Evolutionary conservation across 306 rosid genomes (phyloP).

Genomic region (Pyrus betulifolia): DNA sequence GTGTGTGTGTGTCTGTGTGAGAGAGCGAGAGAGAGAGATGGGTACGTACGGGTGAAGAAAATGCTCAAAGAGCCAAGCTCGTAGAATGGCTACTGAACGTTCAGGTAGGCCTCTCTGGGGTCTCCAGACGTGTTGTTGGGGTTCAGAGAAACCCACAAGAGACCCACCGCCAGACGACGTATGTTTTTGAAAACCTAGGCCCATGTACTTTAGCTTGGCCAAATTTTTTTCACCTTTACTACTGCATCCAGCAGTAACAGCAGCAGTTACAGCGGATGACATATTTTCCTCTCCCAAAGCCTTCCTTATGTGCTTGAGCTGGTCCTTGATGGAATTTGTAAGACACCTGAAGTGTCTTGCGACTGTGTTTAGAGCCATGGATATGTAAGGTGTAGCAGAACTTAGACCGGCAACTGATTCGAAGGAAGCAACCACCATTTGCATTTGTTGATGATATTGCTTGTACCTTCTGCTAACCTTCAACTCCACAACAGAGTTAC

Average conservation of each 20-base stretch:
- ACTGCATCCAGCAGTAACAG: conserved; percentile 17
- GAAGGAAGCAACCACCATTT: conserved; percentile 83
- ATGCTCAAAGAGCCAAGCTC: conserved; percentile 95
- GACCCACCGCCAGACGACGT: conserved; percentile 36
- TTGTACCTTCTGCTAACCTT: conserved; percentile 70
- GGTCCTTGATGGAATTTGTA: conserved; percentile 54
- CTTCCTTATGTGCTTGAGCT: conserved; percentile 38
- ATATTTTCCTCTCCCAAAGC: conserved; percentile 48
- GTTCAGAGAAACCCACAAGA: conserved; percentile 39
- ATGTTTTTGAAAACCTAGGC: conserved; percentile 53
- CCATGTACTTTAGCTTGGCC: conserved; percentile 37
- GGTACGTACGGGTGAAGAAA: conserved; percentile 91
- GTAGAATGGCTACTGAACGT: conserved; percentile 72
- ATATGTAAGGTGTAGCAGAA: conserved; percentile 69
- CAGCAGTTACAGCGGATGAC: conserved; percentile 11
- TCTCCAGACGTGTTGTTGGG: conserved; percentile 70
- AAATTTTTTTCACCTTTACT: conserved; percentile 27
- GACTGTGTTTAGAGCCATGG: conserved; percentile 57
- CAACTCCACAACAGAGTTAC: background rate
- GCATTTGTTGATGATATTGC: conserved; percentile 93
- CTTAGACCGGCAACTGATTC: conserved; percentile 81
- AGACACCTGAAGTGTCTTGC: conserved; percentile 58
- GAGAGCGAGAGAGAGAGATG: background rate
- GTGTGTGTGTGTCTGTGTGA: too few relatives aligned
- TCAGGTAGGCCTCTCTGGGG: conserved; percentile 97